Evolutionary conservation across 108 stramenopile species (phyloP).

Genomic region (Pseudonitzschia pungens): DNA sequence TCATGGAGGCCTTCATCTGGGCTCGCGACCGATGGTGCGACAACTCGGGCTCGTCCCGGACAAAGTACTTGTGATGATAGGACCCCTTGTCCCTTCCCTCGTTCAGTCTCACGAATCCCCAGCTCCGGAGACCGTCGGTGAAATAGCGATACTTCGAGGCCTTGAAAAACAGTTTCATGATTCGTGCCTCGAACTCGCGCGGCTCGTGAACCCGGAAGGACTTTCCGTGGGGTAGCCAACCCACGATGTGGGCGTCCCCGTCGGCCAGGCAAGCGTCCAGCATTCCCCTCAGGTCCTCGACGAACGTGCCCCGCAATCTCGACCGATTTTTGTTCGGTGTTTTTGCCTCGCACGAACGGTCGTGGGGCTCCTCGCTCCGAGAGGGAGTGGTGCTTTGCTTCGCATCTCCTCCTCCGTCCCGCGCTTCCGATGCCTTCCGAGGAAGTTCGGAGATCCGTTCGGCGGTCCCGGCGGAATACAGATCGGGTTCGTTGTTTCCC

Average conservation of each 20-base stretch:
- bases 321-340: constrained; percentile 14
- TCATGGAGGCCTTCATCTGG: constrained; percentile 35
- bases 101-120: constrained; percentile 67
- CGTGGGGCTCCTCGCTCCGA: background rate
- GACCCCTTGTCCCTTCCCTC: constrained; percentile 30
- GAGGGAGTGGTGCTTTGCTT: background rate
- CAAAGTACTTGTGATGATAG: constrained; percentile 39
- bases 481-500: constrained; percentile 28
- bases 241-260: constrained; percentile 27
- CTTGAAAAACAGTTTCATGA: constrained; percentile 56
- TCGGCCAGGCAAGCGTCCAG: constrained; percentile 28
- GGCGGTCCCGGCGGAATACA: constrained; percentile 24
- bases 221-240: constrained; percentile 60
- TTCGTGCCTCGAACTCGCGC: constrained; percentile 37
- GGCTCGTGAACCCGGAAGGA: constrained; percentile 51
- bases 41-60: constrained; percentile 24
- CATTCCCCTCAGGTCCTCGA: constrained; percentile 33
- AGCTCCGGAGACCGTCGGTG: constrained; percentile 58
- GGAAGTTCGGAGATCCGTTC: constrained; percentile 2
- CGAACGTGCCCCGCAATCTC: constrained; percentile 28
- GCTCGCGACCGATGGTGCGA: constrained; percentile 19
- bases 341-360: background rate
- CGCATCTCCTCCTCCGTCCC: background rate
- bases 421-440: too few relatives aligned
- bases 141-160: constrained; percentile 33